A percentile compares a stretch with the other conserved stretches of the same genome.
Conservation (phyloP, 1,284 basidiomycete genomes). For the Sutorius eximius region DNA sequence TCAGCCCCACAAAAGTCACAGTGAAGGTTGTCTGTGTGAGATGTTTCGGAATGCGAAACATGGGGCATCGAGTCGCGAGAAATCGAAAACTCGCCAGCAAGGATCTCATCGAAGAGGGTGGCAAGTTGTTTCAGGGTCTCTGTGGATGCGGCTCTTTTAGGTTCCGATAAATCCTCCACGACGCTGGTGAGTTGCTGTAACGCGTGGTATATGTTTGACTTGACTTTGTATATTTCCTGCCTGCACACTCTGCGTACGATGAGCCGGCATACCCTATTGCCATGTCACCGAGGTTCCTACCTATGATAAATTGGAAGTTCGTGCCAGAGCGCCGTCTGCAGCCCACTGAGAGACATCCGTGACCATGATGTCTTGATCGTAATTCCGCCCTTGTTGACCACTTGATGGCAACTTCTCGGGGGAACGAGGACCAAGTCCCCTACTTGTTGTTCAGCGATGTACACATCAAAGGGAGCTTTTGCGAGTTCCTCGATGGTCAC, state of each 20-base stretch:
- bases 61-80: constrained; percentile 36
- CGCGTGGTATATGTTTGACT: constrained; percentile 58
- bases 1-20: constrained; percentile 79
- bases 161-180: constrained; percentile 22
- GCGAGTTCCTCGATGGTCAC: constrained; percentile 62
- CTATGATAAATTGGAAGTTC: constrained; percentile 76
- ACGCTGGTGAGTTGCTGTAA: constrained; percentile 42
- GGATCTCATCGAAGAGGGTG: constrained; percentile 55
- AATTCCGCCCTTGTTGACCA: constrained; percentile 72
- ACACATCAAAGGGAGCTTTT: constrained; percentile 63
- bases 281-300: constrained; percentile 39
- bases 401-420: constrained; percentile 74
- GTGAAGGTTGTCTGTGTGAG: constrained; percentile 35
- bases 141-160: neutral
- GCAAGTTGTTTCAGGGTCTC: constrained; percentile 38
- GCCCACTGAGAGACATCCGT: constrained; percentile 65
- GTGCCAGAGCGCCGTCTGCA: constrained; percentile 57
- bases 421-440: constrained; percentile 80
- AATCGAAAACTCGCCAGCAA: constrained; percentile 53
- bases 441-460: constrained; percentile 64
- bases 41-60: constrained; percentile 19
- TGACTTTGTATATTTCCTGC: constrained; percentile 70
- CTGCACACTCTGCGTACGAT: constrained; percentile 61
- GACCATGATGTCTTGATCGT: constrained; percentile 82
- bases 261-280: constrained; percentile 9